A percentile compares a stretch with the other conserved stretches of the same genome.
Conservation (phyloP, 139 green algal species). For the Haematococcus sp. region DNA sequence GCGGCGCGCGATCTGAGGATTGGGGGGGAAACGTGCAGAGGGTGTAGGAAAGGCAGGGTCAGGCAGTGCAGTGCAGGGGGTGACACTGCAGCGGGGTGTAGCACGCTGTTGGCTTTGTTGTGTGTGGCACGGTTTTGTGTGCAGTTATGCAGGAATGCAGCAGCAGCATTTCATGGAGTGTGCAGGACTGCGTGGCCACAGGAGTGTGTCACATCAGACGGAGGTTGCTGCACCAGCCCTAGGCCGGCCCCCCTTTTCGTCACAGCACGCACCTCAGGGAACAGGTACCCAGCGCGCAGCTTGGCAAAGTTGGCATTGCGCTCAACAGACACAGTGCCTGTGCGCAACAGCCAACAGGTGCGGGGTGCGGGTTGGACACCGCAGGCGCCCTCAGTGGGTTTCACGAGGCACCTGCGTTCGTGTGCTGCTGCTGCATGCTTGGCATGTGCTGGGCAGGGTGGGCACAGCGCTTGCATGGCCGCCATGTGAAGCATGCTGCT, state of each 20-base stretch:
- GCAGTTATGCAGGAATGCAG: neutral
- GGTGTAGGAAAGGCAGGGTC: neutral
- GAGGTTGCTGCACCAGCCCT: too few species aligned
- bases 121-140: neutral
- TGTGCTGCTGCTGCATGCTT: too few species aligned
- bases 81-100: too few species aligned
- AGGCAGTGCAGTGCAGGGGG: too few species aligned
- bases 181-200: too few species aligned
- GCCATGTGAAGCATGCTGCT: neutral
- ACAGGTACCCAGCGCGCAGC: conserved; percentile 98
- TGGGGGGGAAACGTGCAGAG: neutral
- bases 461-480: neutral
- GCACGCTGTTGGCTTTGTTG: too few species aligned
- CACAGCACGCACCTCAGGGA: conserved; percentile 93
- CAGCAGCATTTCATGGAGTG: too few species aligned
- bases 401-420: too few species aligned
- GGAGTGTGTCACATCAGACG: too few species aligned
- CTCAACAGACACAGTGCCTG: conserved; percentile 38
- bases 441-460: neutral
- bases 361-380: neutral
- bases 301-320: conserved; percentile 97
- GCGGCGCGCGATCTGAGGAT: conserved; percentile 88
- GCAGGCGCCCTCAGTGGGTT: too few species aligned
- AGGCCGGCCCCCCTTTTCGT: too few species aligned
- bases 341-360: neutral